A percentile compares a stretch with the other conserved stretches of the same genome.
These are phyloP conservation scores for Fomitopsis palustris DNA, from an alignment of 1,284 basidiomycete species.

Conservation along the genomic window DNA sequence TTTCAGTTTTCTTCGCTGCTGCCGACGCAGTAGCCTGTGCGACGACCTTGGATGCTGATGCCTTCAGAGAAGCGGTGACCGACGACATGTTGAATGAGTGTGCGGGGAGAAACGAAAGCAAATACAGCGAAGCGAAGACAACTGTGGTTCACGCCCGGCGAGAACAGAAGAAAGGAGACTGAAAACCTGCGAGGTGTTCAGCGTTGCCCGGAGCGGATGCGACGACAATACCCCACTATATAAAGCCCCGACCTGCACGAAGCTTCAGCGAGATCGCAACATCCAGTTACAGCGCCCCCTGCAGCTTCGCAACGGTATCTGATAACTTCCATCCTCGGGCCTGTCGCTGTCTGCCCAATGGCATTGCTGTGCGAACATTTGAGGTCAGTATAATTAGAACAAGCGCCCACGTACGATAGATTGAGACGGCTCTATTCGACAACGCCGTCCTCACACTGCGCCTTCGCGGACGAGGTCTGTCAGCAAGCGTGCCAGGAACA, in stretches of 20 bases:
- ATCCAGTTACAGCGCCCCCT: background rate
- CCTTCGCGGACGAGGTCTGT: background rate
- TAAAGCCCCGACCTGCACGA: background rate
- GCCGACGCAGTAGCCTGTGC: conserved; percentile 6
- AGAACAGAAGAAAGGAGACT: background rate
- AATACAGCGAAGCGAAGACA: background rate
- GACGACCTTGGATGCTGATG: background rate
- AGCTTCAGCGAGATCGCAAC: background rate
- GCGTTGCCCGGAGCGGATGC: background rate
- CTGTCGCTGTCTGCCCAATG: background rate
- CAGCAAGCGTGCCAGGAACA: background rate
- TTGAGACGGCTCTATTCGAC: background rate
- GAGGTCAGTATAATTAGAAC: background rate
- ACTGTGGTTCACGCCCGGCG: background rate
- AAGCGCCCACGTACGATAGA: conserved; percentile 1
- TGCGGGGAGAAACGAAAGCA: background rate
- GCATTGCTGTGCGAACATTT: background rate
- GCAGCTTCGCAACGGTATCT: conserved; percentile 1
- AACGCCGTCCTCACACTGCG: background rate
- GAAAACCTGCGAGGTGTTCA: background rate
- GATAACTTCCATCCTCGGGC: background rate
- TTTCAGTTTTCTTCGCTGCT: background rate
- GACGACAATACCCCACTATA: background rate
- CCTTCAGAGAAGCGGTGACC: background rate
- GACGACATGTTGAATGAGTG: conserved; percentile 7